phyloP scores from a whole-genome alignment of 208 protist genomes.

The Kentomonas sorsogonicus region DNA sequence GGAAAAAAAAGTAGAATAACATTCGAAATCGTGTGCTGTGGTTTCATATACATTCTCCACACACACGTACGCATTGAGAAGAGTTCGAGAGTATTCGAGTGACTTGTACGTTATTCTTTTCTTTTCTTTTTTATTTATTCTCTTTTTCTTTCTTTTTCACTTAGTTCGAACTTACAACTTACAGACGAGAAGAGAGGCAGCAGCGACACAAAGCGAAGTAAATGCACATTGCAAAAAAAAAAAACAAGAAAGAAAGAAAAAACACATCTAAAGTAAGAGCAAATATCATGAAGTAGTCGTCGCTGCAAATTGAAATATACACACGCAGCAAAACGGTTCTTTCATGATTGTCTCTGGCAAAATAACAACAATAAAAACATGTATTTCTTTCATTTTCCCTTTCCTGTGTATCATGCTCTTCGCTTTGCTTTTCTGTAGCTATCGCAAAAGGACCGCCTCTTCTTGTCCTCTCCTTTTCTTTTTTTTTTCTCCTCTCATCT shows the following conservation, averaged over 20 bases:
- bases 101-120: constrained; percentile 5
- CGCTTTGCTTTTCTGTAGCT: not conserved
- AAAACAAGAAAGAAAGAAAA: no score
- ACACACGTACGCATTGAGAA: not conserved
- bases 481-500: not conserved
- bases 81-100: not conserved
- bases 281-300: not conserved
- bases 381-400: not conserved
- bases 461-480: not conserved
- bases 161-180: not conserved
- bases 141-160: not conserved
- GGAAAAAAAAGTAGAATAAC: not conserved
- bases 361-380: not conserved
- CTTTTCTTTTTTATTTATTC: no score
- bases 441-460: not conserved
- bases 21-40: not conserved
- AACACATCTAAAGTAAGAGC: not conserved
- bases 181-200: not conserved
- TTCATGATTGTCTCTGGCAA: not conserved
- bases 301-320: not conserved
- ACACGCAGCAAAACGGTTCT: not conserved
- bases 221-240: no score
- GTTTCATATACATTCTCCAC: not conserved
- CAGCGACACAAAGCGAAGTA: no score
- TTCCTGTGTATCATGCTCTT: not conserved